Evolutionary conservation across 2,329 filamentous ascomycete genomes (phyloP).

Genomic region (Alternaria sp.): DNA sequence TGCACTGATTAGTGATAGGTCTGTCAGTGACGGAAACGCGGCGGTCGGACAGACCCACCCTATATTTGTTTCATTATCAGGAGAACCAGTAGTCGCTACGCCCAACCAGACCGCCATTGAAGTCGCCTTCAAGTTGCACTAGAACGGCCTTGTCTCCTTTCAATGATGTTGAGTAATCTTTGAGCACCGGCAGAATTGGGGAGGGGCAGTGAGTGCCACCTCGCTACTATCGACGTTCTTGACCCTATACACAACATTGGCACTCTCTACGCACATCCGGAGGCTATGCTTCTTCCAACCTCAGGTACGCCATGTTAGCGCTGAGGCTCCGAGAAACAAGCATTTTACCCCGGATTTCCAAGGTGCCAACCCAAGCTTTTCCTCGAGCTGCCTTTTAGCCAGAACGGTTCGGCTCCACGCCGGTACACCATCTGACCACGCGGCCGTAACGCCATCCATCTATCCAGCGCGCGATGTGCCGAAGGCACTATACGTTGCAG

Average conservation of each 20-base stretch:
- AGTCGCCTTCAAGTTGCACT: not conserved
- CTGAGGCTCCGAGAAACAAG: slow-evolving; percentile 10
- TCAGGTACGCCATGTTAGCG: not conserved
- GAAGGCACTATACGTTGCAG: slow-evolving; percentile 5
- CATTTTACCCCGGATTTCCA: slow-evolving; percentile 19
- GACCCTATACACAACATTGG: not conserved
- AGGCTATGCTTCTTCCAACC: not conserved
- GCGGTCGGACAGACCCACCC: not conserved
- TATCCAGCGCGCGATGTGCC: slow-evolving; percentile 12
- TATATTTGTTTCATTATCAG: slow-evolving; percentile 4
- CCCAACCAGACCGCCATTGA: not conserved
- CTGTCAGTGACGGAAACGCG: not conserved
- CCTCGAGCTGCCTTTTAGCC: slow-evolving; percentile 31
- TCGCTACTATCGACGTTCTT: not conserved
- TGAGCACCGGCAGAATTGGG: not conserved
- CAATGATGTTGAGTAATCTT: not conserved
- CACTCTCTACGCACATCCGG: slow-evolving; percentile 8
- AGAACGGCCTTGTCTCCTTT: not conserved
- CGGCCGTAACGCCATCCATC: slow-evolving; percentile 11
- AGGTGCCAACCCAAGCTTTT: slow-evolving; percentile 7
- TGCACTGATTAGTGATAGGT: not conserved
- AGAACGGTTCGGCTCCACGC: slow-evolving; percentile 12
- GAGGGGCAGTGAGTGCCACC: not conserved
- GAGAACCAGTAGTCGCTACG: not conserved
- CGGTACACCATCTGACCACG: slow-evolving; percentile 15